phyloP scores from a whole-genome alignment of 768 basidiomycete species.

The Hemileccinum impolitum region DNA sequence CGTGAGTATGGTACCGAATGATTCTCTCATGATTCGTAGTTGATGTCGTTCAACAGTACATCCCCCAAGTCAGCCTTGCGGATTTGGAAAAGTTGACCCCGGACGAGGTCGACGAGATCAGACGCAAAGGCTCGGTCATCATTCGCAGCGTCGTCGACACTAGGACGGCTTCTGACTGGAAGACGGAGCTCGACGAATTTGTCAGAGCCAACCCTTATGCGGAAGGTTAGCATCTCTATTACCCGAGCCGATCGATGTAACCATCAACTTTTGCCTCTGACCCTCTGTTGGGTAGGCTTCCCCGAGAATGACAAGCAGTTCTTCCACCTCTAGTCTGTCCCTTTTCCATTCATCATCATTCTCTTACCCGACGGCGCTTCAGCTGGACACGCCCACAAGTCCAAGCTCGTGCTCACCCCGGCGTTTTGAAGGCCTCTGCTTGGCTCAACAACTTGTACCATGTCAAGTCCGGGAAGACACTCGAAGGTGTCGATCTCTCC shows the following conservation, averaged over 20 bases:
- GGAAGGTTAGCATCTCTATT: constrained; percentile 38
- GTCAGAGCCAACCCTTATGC: constrained; percentile 53
- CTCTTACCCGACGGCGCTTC: neutral
- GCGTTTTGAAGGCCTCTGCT: constrained; percentile 50
- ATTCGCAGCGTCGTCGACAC: constrained; percentile 60
- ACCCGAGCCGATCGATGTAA: neutral
- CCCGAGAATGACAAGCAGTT: constrained; percentile 66
- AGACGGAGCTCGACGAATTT: constrained; percentile 51
- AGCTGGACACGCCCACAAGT: constrained; percentile 57
- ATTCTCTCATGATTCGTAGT: neutral
- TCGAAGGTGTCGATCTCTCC: constrained; percentile 56
- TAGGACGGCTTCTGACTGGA: constrained; percentile 56
- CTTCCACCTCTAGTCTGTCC: constrained; percentile 64
- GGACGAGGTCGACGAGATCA: constrained; percentile 49
- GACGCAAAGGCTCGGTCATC: constrained; percentile 55
- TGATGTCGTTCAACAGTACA: constrained; percentile 36
- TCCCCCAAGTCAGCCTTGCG: constrained; percentile 60
- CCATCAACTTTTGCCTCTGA: neutral
- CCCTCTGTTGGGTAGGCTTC: constrained; percentile 35
- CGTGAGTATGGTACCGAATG: constrained; percentile 31
- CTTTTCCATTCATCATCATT: neutral
- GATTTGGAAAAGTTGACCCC: constrained; percentile 46
- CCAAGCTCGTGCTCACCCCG: constrained; percentile 66
- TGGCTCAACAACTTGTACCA: constrained; percentile 70
- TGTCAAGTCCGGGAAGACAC: constrained; percentile 32